Base-by-base conservation (phyloP, 768 basidiomycete species). In the Rhodosporidiobolus odoratus region DNA sequence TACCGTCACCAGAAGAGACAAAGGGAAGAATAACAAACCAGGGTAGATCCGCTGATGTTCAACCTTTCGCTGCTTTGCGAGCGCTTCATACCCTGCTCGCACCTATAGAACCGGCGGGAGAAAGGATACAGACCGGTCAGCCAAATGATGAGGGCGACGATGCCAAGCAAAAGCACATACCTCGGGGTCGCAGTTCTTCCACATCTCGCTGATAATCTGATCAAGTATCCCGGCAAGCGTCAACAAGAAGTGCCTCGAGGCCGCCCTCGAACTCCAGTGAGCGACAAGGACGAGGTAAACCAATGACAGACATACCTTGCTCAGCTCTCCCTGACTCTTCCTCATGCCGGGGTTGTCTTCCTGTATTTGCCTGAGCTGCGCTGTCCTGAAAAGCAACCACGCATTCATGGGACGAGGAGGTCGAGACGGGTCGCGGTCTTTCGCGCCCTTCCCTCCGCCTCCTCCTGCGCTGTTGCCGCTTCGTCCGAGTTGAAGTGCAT, bases 371-470 rank as follows among this genome's bases (percentile, higher is more conserved):
- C 47, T 56, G 30, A 70, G 64, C 54, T 65, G 69, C 25, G 63
- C 64, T 7, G 34, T 70, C 1, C 69, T 47, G n/a, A 70, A 70
- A 8, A 70, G n/a, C n/a, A 70, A 52, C 69, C 69, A 70, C 2
- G 64, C 63, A 60, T 70, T 70, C 62, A 65, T 65, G 40, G 69
- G 64, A 5, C 69, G 53, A 6, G 69, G 69, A 15, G 69, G 69
- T 7, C 68, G 54, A 17, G 64, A 62, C 1, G 43, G 61, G 34
- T 15, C 47, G 40, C 25, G 35, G 37, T n/a, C n/a, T n/a, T n/a
- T n/a, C n/a, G n/a, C n/a, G n/a, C n/a, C n/a, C n/a, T n/a, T n/a
- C n/a, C n/a, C n/a, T n/a, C n/a, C n/a, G n/a, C n/a, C n/a, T n/a
- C n/a, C n/a, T n/a, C n/a, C n/a, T n/a, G n/a, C n/a, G n/a, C n/a